phyloP scores from a whole-genome alignment of 305 asterid genomes.

The Solanum chacoense region DNA sequence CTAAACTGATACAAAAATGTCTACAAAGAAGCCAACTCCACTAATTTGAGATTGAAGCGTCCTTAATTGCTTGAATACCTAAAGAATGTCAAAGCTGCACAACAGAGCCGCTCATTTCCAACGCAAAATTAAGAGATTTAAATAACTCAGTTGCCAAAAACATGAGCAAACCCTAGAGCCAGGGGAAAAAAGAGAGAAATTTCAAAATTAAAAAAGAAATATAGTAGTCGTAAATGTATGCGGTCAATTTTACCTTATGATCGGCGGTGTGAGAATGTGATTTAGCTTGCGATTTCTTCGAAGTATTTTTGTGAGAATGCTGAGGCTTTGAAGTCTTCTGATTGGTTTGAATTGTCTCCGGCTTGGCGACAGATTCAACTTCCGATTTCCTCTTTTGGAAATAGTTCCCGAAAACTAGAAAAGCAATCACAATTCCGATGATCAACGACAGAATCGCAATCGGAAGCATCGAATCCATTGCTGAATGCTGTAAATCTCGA shows the following conservation, averaged over 20 bases:
- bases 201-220: background rate
- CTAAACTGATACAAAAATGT: background rate
- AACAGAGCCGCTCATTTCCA: background rate
- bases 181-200: background rate
- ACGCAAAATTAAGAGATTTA: background rate
- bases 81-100: background rate
- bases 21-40: background rate
- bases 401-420: conserved; percentile 49
- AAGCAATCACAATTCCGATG: conserved; percentile 67
- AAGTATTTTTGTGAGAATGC: conserved; percentile 19
- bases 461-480: conserved; percentile 59
- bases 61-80: background rate
- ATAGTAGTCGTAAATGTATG: background rate
- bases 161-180: background rate
- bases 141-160: background rate
- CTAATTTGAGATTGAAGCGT: background rate
- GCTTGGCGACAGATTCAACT: conserved; percentile 55
- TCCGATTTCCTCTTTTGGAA: conserved; percentile 61
- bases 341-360: conserved; percentile 23
- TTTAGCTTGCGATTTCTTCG: conserved; percentile 56
- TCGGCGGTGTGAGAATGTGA: conserved; percentile 62
- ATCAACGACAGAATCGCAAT: conserved; percentile 48
- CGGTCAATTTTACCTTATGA: conserved; percentile 50
- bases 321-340: conserved; percentile 23
- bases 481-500: background rate